Percentiles rank a stretch among this genome's conserved stretches.
phyloP scores from a whole-genome alignment of 1,284 basidiomycete genomes.

The Schizophyllum amplum region DNA sequence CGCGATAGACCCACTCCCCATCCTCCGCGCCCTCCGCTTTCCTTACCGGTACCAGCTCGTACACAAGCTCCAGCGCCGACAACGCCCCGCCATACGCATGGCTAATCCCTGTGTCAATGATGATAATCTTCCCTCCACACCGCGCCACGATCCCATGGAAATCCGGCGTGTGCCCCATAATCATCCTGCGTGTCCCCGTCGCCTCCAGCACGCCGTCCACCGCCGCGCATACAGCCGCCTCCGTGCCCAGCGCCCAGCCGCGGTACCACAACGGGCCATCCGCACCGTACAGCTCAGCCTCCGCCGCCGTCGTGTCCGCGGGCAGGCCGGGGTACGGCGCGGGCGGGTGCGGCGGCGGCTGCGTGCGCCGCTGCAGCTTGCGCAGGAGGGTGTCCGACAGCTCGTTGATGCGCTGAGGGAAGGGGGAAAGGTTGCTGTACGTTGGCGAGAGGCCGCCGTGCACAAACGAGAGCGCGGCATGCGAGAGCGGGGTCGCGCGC shows the following conservation, averaged over 20 bases:
- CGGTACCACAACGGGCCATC: conserved; percentile 89
- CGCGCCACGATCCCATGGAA: conserved; percentile 78
- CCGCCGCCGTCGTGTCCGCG: conserved; percentile 51
- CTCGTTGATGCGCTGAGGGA: conserved; percentile 74
- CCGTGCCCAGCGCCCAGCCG: conserved; percentile 74
- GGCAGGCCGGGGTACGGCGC: conserved; percentile 75
- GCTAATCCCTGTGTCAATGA: conserved; percentile 93
- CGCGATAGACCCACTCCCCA: conserved; percentile 46
- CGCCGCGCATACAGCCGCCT: conserved; percentile 59
- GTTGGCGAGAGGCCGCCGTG: conserved; percentile 78
- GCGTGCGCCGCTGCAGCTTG: conserved; percentile 50
- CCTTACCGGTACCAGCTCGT: conserved; percentile 56
- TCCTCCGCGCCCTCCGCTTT: conserved; percentile 19
- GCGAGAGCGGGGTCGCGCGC: neutral
- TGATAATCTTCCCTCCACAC: conserved; percentile 81
- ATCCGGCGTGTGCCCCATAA: conserved; percentile 93
- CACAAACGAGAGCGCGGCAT: conserved; percentile 38
- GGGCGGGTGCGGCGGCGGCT: conserved; percentile 76
- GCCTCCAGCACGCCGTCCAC: conserved; percentile 63
- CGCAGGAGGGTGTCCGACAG: conserved; percentile 59
- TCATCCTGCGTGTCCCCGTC: conserved; percentile 76
- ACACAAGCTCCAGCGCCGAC: conserved; percentile 80
- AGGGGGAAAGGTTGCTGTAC: conserved; percentile 66
- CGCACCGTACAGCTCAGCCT: conserved; percentile 61
- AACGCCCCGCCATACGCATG: conserved; percentile 89